A percentile compares a stretch with the other conserved stretches of the same genome.
Evolutionary conservation across 495 filamentous ascomycete genomes (phyloP).

Genomic region (Aspergillus heteromorphus): DNA sequence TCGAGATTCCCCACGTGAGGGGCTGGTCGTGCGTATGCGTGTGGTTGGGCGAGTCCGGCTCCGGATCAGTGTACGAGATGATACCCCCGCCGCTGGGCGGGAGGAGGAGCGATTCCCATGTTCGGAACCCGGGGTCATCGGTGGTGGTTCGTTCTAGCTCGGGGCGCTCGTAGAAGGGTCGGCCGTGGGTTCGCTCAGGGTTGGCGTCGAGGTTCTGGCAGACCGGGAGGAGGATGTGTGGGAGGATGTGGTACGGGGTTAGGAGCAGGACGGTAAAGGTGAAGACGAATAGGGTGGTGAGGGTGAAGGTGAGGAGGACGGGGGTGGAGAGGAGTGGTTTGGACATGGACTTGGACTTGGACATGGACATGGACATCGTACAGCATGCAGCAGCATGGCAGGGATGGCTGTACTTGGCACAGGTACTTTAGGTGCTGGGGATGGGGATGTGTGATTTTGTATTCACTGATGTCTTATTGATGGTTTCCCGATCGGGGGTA

Average conservation of each 20-base stretch:
- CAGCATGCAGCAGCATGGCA: not conserved
- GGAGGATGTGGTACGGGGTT: not conserved
- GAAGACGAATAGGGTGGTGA: constrained; percentile 6
- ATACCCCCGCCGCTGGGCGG: constrained; percentile 5
- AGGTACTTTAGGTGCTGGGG: too few relatives aligned
- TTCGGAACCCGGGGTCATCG: not conserved
- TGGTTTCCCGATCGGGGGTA: too few relatives aligned
- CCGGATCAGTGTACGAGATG: not conserved
- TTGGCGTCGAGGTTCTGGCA: not conserved
- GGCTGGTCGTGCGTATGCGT: not conserved
- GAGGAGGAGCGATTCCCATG: constrained; percentile 8
- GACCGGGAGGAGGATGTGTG: not conserved
- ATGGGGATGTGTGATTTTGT: too few relatives aligned
- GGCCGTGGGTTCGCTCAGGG: not conserved
- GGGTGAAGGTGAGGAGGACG: not conserved
- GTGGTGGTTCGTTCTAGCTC: constrained; percentile 1
- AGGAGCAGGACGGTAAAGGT: constrained; percentile 7
- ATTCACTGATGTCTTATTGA: too few relatives aligned
- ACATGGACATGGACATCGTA: not conserved
- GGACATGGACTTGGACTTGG: too few relatives aligned
- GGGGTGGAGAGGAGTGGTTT: not conserved
- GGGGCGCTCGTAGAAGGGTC: not conserved
- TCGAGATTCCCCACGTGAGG: constrained; percentile 27
- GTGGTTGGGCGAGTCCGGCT: too few relatives aligned
- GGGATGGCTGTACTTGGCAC: too few relatives aligned